These are phyloP conservation scores for Biscutella laevigata DNA, from an alignment of 441 rosid species.

Conservation along the genomic window DNA sequence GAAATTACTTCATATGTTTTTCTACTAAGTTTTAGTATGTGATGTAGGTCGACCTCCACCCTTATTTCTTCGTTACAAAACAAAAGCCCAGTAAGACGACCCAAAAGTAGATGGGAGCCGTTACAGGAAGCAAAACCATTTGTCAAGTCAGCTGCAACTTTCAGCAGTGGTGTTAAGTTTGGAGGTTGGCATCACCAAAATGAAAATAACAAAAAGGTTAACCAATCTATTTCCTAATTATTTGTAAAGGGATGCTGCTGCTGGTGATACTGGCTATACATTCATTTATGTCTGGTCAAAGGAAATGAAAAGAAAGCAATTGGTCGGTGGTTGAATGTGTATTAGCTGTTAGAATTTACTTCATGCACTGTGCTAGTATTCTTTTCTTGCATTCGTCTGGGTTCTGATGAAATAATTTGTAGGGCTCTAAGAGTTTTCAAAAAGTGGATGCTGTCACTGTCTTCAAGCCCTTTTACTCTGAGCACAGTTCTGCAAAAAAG, in stretches of 20 bases:
- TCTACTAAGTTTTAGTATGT: conserved; percentile 16
- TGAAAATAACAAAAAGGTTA: conserved; percentile 61
- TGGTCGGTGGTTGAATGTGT: conserved; percentile 5
- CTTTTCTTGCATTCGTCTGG: conserved; percentile 1
- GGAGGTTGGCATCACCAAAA: conserved; percentile 47
- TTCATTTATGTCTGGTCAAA: conserved; percentile 12
- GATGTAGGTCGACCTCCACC: conserved; percentile 34
- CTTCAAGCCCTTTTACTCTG: conserved; percentile 29
- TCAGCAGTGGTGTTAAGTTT: conserved; percentile 40
- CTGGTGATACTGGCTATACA: not conserved
- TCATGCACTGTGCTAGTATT: too few species aligned
- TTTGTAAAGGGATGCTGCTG: conserved; percentile 4
- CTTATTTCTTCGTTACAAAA: conserved; percentile 34
- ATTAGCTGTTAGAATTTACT: conserved; percentile 18
- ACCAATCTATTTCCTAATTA: conserved; percentile 5
- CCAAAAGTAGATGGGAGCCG: conserved; percentile 99
- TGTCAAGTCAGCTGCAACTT: conserved; percentile 38
- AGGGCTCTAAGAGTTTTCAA: conserved; percentile 30
- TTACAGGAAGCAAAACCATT: conserved; percentile 54
- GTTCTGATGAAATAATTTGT: conserved; percentile 25
- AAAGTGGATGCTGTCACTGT: conserved; percentile 43
- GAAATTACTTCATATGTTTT: conserved; percentile 9
- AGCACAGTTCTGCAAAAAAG: conserved; percentile 48
- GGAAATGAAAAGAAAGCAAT: not conserved
- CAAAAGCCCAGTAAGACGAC: conserved; percentile 67